phyloP scores from a whole-genome alignment of 345 rosid genomes.

The Mallotus nudiflorus region DNA sequence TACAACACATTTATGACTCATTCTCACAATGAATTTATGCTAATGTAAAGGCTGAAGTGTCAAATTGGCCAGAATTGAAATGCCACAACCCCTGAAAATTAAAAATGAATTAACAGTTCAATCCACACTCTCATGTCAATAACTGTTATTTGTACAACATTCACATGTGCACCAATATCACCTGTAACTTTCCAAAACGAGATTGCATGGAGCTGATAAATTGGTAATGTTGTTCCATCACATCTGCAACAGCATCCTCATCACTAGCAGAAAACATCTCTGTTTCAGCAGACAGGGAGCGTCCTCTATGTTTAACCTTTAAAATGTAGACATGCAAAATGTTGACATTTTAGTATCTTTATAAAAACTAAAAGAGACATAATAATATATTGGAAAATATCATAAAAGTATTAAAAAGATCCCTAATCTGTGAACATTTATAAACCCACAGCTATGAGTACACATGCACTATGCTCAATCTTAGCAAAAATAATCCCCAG shows the following conservation, averaged over 20 bases:
- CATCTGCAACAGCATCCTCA: slow-evolving; percentile 67
- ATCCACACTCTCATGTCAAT: neutral
- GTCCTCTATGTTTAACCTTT: slow-evolving; percentile 64
- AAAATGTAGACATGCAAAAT: slow-evolving; percentile 13
- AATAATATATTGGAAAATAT: neutral
- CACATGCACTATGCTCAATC: neutral
- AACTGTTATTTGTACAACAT: neutral
- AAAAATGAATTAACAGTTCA: neutral
- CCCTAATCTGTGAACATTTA: neutral
- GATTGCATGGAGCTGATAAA: slow-evolving; percentile 89
- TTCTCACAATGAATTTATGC: neutral
- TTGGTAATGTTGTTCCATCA: slow-evolving; percentile 78
- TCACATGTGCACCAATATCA: slow-evolving; percentile 22
- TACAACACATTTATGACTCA: too few species aligned
- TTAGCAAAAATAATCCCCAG: neutral
- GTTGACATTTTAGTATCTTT: slow-evolving; percentile 15
- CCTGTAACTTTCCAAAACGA: slow-evolving; percentile 94
- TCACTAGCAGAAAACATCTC: slow-evolving; percentile 57
- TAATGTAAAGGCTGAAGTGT: neutral
- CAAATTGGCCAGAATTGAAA: neutral
- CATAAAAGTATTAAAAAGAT: neutral
- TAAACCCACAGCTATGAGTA: neutral
- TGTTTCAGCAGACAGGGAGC: slow-evolving; percentile 47
- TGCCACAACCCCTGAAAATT: neutral
- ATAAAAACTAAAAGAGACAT: neutral